Evolutionary conservation across 352 stramenopile genomes (phyloP).

Genomic region (Pythium dissotocum): DNA sequence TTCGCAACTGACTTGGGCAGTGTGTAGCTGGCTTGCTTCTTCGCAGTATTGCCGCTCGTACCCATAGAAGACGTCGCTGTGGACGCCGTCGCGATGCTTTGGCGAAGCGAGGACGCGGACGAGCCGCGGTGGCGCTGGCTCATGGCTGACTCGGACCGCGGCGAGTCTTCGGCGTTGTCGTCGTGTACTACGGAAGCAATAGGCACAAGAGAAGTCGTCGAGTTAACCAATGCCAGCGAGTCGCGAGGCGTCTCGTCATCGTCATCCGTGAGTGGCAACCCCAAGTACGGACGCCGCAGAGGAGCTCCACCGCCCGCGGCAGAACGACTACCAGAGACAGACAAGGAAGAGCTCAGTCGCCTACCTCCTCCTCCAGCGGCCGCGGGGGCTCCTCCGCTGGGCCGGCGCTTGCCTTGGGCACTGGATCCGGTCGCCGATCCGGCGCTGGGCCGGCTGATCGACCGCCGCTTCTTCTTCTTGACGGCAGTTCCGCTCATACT

Average conservation of each 20-base stretch:
- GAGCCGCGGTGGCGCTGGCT: not conserved
- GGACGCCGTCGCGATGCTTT: slow-evolving; percentile 1
- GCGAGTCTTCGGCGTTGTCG: slow-evolving; percentile 27
- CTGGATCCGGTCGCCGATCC: slow-evolving; percentile 11
- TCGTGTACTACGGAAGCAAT: slow-evolving; percentile 34
- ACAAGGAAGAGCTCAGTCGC: slow-evolving; percentile 22
- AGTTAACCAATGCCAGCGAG: slow-evolving; percentile 41
- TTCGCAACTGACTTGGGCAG: slow-evolving; percentile 22
- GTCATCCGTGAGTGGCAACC: slow-evolving; percentile 21
- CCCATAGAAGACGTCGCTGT: not conserved
- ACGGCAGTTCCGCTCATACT: slow-evolving; percentile 1
- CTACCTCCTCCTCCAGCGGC: slow-evolving; percentile 23
- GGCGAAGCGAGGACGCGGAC: slow-evolving; percentile 5
- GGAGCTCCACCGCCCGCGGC: slow-evolving; percentile 5
- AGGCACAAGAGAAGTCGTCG: slow-evolving; percentile 59
- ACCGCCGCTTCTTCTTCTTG: slow-evolving; percentile 28
- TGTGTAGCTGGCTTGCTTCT: slow-evolving; percentile 31
- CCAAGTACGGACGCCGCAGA: slow-evolving; percentile 21
- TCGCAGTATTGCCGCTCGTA: not conserved
- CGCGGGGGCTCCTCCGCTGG: slow-evolving; percentile 14
- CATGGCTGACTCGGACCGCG: not conserved
- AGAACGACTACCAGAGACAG: slow-evolving; percentile 15
- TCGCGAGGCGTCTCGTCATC: slow-evolving; percentile 12
- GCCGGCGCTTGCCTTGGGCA: slow-evolving; percentile 23
- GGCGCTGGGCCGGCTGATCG: slow-evolving; percentile 27